Evolutionary conservation across 306 rosid species (phyloP).

Genomic region (Lagenaria siceraria): DNA sequence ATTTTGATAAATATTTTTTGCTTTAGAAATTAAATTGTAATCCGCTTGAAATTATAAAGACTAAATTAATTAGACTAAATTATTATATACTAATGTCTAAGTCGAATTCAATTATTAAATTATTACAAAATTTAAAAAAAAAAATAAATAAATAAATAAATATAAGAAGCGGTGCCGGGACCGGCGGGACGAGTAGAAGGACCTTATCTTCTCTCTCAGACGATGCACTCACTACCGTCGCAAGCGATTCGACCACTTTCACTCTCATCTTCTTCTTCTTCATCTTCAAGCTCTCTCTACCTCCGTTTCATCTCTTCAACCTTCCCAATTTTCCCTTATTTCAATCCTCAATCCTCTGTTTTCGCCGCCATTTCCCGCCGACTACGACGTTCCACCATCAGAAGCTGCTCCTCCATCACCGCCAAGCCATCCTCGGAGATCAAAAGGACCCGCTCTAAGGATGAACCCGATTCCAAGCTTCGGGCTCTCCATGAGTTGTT

Average conservation of each 20-base stretch:
- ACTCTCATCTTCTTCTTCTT: neutral
- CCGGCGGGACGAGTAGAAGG: neutral
- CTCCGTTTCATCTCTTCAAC: constrained; percentile 20
- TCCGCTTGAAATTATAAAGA: no score
- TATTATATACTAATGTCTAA: no score
- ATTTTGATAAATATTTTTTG: no score
- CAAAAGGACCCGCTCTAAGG: constrained; percentile 11
- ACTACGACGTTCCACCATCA: constrained; percentile 12
- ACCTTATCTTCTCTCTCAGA: neutral
- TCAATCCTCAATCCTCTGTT: constrained; percentile 13
- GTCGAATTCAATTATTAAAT: no score
- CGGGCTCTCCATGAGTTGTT: constrained; percentile 59
- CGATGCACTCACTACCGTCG: constrained; percentile 38
- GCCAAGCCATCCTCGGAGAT: constrained; percentile 66
- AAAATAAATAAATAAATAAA: no score
- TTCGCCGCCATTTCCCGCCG: constrained; percentile 14
- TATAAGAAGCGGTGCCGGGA: neutral
- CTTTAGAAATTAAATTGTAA: no score
- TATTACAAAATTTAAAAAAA: no score
- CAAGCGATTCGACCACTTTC: constrained; percentile 26
- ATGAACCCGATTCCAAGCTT: constrained; percentile 52
- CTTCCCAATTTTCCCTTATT: constrained; percentile 17
- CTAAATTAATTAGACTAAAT: no score
- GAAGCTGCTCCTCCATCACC: constrained; percentile 51
- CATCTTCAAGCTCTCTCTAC: constrained; percentile 16